Evolutionary conservation across 352 stramenopile genomes (phyloP).

Genomic region (Globisporangium emineosum): DNA sequence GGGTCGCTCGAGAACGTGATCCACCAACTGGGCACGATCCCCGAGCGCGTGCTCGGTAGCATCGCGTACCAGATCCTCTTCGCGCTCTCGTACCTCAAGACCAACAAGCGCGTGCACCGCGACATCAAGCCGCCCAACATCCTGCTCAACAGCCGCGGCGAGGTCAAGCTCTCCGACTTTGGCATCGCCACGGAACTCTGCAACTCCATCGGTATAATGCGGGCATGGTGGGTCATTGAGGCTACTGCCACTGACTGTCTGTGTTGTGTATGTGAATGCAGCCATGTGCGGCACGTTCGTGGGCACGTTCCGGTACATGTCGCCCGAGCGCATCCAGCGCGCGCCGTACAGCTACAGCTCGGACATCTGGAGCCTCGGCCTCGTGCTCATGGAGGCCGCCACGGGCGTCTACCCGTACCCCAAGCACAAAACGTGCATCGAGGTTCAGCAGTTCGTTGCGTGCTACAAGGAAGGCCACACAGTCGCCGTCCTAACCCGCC

Average conservation of each 20-base stretch:
- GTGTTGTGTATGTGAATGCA: constrained; percentile 14
- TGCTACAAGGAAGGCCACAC: no score
- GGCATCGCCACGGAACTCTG: constrained; percentile 89
- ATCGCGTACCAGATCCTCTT: constrained; percentile 94
- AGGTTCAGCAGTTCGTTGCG: no score
- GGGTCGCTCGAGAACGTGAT: constrained; percentile 90
- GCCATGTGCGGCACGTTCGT: constrained; percentile 94
- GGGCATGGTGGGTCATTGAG: background rate
- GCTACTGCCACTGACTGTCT: background rate
- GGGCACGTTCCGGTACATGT: constrained; percentile 93
- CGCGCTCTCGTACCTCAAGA: constrained; percentile 93
- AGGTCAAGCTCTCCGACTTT: constrained; percentile 97
- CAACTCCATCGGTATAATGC: constrained; percentile 72
- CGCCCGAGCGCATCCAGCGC: constrained; percentile 88
- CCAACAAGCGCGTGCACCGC: constrained; percentile 90
- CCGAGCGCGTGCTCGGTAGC: constrained; percentile 85
- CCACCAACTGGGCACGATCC: constrained; percentile 71
- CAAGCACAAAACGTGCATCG: constrained; percentile 78
- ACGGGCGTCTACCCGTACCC: constrained; percentile 89
- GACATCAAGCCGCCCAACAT: constrained; percentile 98
- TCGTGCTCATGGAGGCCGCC: constrained; percentile 89
- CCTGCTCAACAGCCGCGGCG: constrained; percentile 87
- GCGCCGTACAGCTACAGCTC: constrained; percentile 87
- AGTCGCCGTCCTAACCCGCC: no score
- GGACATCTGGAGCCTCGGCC: constrained; percentile 93